phyloP scores from a whole-genome alignment of 202 grass and related monocot species.

The Setaria viridis region DNA sequence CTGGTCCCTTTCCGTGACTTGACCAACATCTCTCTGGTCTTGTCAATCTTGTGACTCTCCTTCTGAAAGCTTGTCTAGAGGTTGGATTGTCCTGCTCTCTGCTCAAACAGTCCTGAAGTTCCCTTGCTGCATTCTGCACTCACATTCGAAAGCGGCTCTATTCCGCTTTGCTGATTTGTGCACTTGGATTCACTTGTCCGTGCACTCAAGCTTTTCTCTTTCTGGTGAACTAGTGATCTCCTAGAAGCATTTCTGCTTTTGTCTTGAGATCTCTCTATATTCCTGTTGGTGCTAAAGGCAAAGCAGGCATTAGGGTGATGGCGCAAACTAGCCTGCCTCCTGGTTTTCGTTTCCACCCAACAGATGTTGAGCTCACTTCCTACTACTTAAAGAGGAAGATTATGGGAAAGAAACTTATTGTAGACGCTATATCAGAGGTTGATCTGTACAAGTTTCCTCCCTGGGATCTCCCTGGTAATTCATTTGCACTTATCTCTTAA shows the following conservation, averaged over 20 bases:
- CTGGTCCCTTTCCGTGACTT: slow-evolving; percentile 21
- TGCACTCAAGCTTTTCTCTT: slow-evolving; percentile 32
- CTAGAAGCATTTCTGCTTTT: slow-evolving; percentile 42
- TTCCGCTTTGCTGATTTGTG: slow-evolving; percentile 18
- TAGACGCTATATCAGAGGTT: slow-evolving; percentile 75
- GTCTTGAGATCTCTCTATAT: slow-evolving; percentile 27
- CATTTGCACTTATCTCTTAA: neutral
- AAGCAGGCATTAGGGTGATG: slow-evolving; percentile 44
- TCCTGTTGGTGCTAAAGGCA: slow-evolving; percentile 40
- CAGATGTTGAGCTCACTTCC: slow-evolving; percentile 83
- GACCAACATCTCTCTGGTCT: slow-evolving; percentile 43
- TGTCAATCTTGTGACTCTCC: slow-evolving; percentile 26
- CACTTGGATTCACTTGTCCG: neutral
- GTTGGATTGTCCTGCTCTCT: slow-evolving; percentile 21
- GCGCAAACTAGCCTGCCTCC: slow-evolving; percentile 67
- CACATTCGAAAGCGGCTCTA: neutral
- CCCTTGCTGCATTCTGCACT: slow-evolving; percentile 25
- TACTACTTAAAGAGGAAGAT: slow-evolving; percentile 97
- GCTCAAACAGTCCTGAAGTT: slow-evolving; percentile 34
- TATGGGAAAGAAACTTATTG: slow-evolving; percentile 66
- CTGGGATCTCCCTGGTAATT: slow-evolving; percentile 94
- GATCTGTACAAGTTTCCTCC: slow-evolving; percentile 92
- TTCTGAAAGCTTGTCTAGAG: slow-evolving; percentile 32
- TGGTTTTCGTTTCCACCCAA: slow-evolving; percentile 93
- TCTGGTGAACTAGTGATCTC: slow-evolving; percentile 1